Percentiles rank a stretch among this genome's conserved stretches.
These are phyloP conservation scores for Suillus subaureus DNA, from an alignment of 768 basidiomycete species.

Conservation along the genomic window DNA sequence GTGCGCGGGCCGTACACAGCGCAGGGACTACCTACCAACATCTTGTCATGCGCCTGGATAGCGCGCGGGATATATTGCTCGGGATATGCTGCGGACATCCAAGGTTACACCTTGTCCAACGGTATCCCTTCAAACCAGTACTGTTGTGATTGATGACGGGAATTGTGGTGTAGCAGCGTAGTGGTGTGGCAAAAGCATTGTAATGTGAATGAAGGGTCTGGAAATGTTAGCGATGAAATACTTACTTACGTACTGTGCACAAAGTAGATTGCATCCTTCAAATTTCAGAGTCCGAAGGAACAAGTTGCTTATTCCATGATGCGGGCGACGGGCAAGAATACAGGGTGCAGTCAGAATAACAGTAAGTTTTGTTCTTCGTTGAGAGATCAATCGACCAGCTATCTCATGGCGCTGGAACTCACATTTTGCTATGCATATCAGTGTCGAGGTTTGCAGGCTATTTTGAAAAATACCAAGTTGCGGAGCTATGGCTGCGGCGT, in stretches of 20 bases:
- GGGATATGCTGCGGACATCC: background rate
- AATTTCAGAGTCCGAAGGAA: background rate
- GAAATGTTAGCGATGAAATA: background rate
- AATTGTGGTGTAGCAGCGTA: background rate
- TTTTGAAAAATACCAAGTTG: background rate
- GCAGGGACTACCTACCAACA: background rate
- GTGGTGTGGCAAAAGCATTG: background rate
- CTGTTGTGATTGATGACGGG: conserved; percentile 5
- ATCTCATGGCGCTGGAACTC: background rate
- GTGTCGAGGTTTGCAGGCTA: background rate
- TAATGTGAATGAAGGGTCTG: too few species aligned
- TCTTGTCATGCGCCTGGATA: conserved; percentile 12
- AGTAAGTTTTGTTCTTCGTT: conserved; percentile 14
- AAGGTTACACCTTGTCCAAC: conserved; percentile 1
- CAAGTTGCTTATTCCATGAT: conserved; percentile 19
- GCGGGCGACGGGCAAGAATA: conserved; percentile 31
- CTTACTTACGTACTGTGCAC: too few species aligned
- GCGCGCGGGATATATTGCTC: conserved; percentile 9
- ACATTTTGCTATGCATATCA: background rate
- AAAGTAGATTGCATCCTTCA: too few species aligned
- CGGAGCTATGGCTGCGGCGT: background rate
- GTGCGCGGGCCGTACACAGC: background rate
- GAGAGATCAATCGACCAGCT: background rate
- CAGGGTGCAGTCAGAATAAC: conserved; percentile 24
- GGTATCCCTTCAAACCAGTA: background rate